These are phyloP conservation scores for Extremus antarcticus DNA, from an alignment of 495 filamentous ascomycete species.

Conservation along the genomic window DNA sequence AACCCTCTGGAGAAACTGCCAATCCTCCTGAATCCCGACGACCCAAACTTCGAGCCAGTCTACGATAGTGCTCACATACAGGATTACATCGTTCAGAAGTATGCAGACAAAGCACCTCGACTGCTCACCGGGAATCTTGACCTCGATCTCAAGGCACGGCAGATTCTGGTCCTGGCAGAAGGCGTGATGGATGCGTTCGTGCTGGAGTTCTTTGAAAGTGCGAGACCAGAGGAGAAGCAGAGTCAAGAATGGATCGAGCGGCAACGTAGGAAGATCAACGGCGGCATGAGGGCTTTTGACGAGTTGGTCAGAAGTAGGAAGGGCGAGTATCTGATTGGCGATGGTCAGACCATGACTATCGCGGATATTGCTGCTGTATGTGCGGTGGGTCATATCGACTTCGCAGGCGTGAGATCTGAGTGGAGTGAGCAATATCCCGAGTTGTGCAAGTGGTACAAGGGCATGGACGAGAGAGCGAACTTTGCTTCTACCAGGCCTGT, in stretches of 20 bases:
- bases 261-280: conserved; percentile 1
- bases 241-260: conserved; percentile 12
- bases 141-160: conserved; percentile 7
- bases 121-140: conserved; percentile 13
- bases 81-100: conserved; percentile 11
- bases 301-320: conserved; percentile 1
- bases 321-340: conserved; percentile 3
- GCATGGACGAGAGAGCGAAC: neutral
- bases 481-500: conserved; percentile 2
- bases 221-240: neutral
- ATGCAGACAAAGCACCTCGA: conserved; percentile 1
- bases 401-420: neutral
- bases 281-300: neutral
- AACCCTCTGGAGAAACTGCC: conserved; percentile 21
- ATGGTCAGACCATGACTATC: neutral
- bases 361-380: conserved; percentile 8
- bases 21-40: conserved; percentile 6
- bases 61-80: conserved; percentile 14
- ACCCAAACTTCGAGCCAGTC: conserved; percentile 3
- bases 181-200: conserved; percentile 15
- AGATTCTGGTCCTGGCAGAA: conserved; percentile 14
- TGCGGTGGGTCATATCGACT: conserved; percentile 1
- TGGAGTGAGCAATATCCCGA: conserved; percentile 6
- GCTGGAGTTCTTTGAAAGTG: conserved; percentile 14
- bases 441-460: conserved; percentile 1